Evolutionary conservation across 768 basidiomycete genomes (phyloP), one percentile per base, ranked within the genome.

Genomic region (Cyclocybe aegerita): DNA sequence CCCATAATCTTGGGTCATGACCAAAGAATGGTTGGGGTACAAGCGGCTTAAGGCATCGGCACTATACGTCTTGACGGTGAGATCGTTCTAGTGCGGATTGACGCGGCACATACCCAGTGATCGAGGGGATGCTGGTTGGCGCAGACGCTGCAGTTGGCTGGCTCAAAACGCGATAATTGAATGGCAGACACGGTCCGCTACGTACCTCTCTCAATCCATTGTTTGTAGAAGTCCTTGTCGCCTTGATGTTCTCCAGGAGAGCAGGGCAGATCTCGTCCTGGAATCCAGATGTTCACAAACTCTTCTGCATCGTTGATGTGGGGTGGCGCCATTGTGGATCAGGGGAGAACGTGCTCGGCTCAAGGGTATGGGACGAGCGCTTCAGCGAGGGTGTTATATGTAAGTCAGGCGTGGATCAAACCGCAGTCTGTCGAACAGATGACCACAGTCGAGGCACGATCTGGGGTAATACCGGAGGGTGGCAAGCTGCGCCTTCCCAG

Each of bases 11-110:
- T 66, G 59, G 3, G 85, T 79, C 52, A 78, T 65, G 7, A 87
- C 75, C 23, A 88, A 57, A 23, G 83, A 81, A 58, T 86, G 74
- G 8, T 78, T 75, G 5, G 87, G 85, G 61, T 88, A 83, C 11
- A 85, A 49, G 56, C 72, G 76, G 34, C 74, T 78, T 35, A 90
- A 70, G 35, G 73, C 67, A 51, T 82, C 68, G 23, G 71, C 61
- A 58, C 77, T 67, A 67, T 23, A 23, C 23, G 23, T n/a, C 7
- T 14, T 30, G 11, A 31, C 32, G 15, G 34, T 52, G 23, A 42
- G 42, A 16, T 35, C n/a, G 40, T 38, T 49, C 9, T 7, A 12
- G 23, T 36, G 36, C 3, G 33, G 43, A 9, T 2, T 23, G 4
- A 12, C 29, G 9, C 31, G 12, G 3, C 16, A 62, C 72, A 30